phyloP scores from a whole-genome alignment of 23 red algal species.

The Gracilaria domingensis region DNA sequence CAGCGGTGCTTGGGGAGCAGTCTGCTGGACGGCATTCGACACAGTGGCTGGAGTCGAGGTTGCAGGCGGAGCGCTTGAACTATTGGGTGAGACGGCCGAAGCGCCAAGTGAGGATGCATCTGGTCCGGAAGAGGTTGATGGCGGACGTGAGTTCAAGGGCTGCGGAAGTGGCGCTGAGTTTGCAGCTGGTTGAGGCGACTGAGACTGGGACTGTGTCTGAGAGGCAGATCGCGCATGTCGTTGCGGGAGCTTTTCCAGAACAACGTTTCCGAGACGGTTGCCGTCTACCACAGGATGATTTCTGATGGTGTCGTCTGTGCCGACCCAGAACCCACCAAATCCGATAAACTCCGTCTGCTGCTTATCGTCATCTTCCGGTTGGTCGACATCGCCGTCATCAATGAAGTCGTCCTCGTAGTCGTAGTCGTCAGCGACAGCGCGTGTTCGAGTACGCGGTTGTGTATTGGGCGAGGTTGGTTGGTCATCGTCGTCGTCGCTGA shows the following conservation, averaged over 20 bases:
- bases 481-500: constrained; percentile 36
- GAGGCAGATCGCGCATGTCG: background rate
- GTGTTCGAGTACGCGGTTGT: constrained; percentile 21
- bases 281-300: constrained; percentile 6
- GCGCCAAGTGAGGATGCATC: background rate
- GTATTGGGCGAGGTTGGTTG: background rate
- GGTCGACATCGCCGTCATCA: constrained; percentile 55
- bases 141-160: background rate
- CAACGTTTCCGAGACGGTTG: constrained; percentile 44
- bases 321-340: constrained; percentile 49
- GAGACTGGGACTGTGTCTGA: background rate
- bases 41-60: background rate
- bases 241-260: constrained; percentile 10
- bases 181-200: background rate
- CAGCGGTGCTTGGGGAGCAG: background rate
- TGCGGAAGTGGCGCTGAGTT: background rate
- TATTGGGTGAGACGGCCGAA: background rate
- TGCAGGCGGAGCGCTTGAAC: background rate
- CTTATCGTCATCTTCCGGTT: constrained; percentile 41
- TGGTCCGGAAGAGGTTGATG: background rate
- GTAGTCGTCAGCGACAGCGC: constrained; percentile 55
- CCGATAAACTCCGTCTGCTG: constrained; percentile 26
- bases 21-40: background rate
- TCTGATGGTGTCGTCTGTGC: constrained; percentile 2
- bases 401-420: constrained; percentile 78